These are phyloP conservation scores for Aspergillus cavernicola DNA, from an alignment of 495 filamentous ascomycete genomes.

Conservation along the genomic window DNA sequence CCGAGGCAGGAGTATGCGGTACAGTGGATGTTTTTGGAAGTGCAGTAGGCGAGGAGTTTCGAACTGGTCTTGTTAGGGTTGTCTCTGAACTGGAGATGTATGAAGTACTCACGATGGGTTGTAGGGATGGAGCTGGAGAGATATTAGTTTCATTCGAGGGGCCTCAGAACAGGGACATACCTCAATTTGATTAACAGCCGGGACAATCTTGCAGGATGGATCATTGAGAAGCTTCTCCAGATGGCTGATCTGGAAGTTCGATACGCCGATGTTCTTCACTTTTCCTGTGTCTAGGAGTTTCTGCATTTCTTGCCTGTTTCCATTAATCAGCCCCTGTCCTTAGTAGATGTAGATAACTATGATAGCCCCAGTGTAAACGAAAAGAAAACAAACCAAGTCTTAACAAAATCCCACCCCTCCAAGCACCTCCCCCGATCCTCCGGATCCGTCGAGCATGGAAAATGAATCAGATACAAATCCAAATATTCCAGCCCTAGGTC, in stretches of 20 bases:
- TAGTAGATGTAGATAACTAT: no score
- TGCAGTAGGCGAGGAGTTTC: constrained; percentile 8
- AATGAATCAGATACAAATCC: constrained; percentile 6
- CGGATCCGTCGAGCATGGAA: constrained; percentile 11
- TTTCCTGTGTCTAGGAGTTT: constrained; percentile 1
- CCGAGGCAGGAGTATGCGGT: constrained; percentile 10
- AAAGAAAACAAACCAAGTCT: constrained; percentile 4
- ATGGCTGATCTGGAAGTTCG: constrained; percentile 9
- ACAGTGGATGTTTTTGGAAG: constrained; percentile 5
- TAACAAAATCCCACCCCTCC: constrained; percentile 2
- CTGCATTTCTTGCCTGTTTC: constrained; percentile 3
- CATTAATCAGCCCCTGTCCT: neutral
- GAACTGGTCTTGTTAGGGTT: neutral
- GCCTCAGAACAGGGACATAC: neutral
- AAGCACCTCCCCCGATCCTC: neutral
- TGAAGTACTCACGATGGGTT: neutral
- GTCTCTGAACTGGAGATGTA: neutral
- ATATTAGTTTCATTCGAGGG: neutral
- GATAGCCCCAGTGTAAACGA: no score
- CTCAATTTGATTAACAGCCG: constrained; percentile 9
- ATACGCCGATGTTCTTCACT: constrained; percentile 6
- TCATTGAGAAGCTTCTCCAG: constrained; percentile 9
- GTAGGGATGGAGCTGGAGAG: neutral
- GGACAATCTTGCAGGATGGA: constrained; percentile 7
- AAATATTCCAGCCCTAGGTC: constrained; percentile 2